phyloP scores from a whole-genome alignment of 805 yeast species.

The Cyberlindnera galapagoensis region DNA sequence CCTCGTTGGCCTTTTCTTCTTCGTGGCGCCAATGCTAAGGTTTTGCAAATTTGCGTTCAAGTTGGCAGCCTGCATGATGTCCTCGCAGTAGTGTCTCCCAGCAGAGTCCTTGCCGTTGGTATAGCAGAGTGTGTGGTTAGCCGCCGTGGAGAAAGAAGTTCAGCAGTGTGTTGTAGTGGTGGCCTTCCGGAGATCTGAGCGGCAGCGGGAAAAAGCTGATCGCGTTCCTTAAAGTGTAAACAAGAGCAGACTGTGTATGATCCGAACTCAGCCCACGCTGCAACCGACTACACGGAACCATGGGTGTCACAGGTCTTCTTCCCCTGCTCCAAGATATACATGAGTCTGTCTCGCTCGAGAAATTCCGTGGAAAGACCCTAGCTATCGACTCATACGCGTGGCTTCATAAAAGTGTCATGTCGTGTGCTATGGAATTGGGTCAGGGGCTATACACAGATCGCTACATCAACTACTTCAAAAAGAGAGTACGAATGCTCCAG shows the following conservation, averaged over 20 bases:
- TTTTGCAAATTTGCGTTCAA: neutral
- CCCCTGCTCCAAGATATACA: conserved; percentile 76
- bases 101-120: too few species aligned
- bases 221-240: neutral
- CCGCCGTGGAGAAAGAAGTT: too few species aligned
- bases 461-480: conserved; percentile 64
- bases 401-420: conserved; percentile 81
- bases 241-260: too few species aligned
- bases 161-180: too few species aligned
- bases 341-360: conserved; percentile 46
- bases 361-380: conserved; percentile 64
- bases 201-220: neutral
- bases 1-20: conserved; percentile 22
- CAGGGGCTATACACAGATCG: conserved; percentile 62
- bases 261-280: too few species aligned
- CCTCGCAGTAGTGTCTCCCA: too few species aligned
- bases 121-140: too few species aligned
- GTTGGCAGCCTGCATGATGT: too few species aligned
- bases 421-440: conserved; percentile 81
- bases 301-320: conserved; percentile 84
- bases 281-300: too few species aligned
- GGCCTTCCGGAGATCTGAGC: neutral
- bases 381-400: conserved; percentile 98
- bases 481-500: conserved; percentile 58
- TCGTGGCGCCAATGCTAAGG: neutral